Evolutionary conservation across 805 yeast species (phyloP).

Genomic region (Myxozyma melibiosi): DNA sequence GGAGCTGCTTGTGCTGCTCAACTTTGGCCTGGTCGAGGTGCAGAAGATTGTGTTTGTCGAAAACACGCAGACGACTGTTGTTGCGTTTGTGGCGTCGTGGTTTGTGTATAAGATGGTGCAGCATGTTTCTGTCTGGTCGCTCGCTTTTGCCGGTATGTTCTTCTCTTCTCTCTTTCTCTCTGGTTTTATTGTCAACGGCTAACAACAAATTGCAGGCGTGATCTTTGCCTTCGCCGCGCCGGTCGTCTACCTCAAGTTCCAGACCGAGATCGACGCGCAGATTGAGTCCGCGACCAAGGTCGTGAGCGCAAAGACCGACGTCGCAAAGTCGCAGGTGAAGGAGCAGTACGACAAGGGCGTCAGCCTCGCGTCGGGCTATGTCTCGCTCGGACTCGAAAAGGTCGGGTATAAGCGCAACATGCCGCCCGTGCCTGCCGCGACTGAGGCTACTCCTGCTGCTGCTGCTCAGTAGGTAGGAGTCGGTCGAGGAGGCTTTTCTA

Average conservation of each 20-base stretch:
- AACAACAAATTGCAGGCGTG: slow-evolving; percentile 48
- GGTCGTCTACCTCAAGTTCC: slow-evolving; percentile 68
- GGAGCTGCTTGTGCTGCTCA: slow-evolving; percentile 15
- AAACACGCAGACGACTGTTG: slow-evolving; percentile 8
- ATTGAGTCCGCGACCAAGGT: slow-evolving; percentile 35
- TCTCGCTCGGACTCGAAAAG: slow-evolving; percentile 23
- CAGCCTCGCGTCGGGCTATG: slow-evolving; percentile 14
- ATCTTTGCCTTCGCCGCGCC: slow-evolving; percentile 75
- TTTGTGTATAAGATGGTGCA: slow-evolving; percentile 19
- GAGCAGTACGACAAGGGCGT: slow-evolving; percentile 13
- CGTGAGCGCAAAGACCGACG: slow-evolving; percentile 35
- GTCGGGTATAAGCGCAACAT: slow-evolving; percentile 32
- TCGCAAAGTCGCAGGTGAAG: slow-evolving; percentile 13
- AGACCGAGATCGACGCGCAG: slow-evolving; percentile 69
- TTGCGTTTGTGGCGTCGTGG: slow-evolving; percentile 26
- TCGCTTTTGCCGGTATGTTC: slow-evolving; percentile 16
- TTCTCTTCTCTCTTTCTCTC: not conserved
- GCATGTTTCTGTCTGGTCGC: slow-evolving; percentile 25
- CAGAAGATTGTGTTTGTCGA: slow-evolving; percentile 31
- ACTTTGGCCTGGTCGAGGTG: slow-evolving; percentile 25
- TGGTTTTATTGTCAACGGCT: not conserved
- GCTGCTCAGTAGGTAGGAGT: not conserved
- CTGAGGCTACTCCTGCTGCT: slow-evolving; percentile 2
- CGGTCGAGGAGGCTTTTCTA: not conserved
- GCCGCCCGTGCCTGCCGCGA: slow-evolving; percentile 26